Evolutionary conservation across 2,329 filamentous ascomycete genomes (phyloP).

Genomic region (Westerdykella sp.): DNA sequence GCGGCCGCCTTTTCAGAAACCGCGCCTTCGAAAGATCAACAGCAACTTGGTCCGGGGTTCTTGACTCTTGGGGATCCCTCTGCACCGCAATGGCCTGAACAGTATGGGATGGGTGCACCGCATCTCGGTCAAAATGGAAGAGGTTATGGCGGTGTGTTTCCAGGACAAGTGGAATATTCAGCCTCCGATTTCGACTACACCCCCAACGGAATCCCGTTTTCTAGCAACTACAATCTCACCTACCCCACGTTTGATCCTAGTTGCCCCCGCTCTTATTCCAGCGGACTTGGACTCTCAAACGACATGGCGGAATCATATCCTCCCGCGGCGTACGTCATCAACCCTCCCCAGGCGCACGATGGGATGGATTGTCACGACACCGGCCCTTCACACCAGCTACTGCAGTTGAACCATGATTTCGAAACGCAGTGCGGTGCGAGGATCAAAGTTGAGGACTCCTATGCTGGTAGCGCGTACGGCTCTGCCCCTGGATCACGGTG

Average conservation of each 20-base stretch:
- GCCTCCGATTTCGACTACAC: constrained; percentile 12
- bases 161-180: constrained; percentile 6
- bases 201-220: constrained; percentile 17
- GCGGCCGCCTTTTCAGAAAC: constrained; percentile 10
- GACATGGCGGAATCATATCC: constrained; percentile 21
- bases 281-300: constrained; percentile 7
- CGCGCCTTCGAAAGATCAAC: constrained; percentile 5
- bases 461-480: constrained; percentile 15
- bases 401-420: constrained; percentile 21
- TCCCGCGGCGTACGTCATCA: constrained; percentile 26
- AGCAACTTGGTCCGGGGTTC: constrained; percentile 3
- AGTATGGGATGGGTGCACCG: constrained; percentile 9
- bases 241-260: constrained; percentile 14
- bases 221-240: constrained; percentile 16
- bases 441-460: constrained; percentile 17
- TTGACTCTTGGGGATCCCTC: constrained; percentile 14
- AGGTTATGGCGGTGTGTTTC: constrained; percentile 4
- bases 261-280: constrained; percentile 21
- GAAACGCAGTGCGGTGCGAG: constrained; percentile 12
- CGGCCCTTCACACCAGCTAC: constrained; percentile 15
- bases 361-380: constrained; percentile 15
- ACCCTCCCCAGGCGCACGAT: constrained; percentile 21
- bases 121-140: constrained; percentile 9
- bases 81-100: constrained; percentile 18
- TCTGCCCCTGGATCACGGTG: constrained; percentile 11